Conservation (phyloP, 1,284 basidiomycete genomes). For the Trichosporon sp. region DNA sequence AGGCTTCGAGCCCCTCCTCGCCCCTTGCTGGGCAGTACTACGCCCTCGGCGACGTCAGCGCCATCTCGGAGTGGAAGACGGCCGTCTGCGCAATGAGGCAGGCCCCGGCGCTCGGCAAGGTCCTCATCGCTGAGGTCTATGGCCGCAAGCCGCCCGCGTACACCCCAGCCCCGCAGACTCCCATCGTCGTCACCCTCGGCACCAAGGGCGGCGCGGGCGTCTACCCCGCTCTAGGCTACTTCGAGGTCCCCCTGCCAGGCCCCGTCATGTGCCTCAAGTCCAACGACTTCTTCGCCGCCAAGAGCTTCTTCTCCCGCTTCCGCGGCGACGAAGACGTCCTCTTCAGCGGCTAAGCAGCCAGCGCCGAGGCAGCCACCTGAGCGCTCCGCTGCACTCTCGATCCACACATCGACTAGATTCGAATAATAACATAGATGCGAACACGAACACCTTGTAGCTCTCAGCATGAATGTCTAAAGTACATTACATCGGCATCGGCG, state of each 20-base stretch:
- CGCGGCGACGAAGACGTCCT: conserved; percentile 29
- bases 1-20: conserved; percentile 15
- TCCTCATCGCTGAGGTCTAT: conserved; percentile 32
- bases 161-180: conserved; percentile 20
- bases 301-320: conserved; percentile 26
- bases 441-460: neutral
- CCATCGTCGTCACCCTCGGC: conserved; percentile 36
- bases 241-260: conserved; percentile 23
- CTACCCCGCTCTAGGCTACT: conserved; percentile 20
- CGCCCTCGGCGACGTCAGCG: conserved; percentile 42
- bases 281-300: conserved; percentile 26
- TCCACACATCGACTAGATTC: too few relatives aligned
- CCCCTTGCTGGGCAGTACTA: conserved; percentile 34
- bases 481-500: too few relatives aligned
- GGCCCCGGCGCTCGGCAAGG: conserved; percentile 17
- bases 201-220: conserved; percentile 25
- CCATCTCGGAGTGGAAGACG: conserved; percentile 35
- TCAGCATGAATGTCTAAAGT: neutral
- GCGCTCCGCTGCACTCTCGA: neutral
- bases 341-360: neutral
- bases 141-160: conserved; percentile 26
- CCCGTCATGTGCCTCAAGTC: conserved; percentile 31
- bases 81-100: conserved; percentile 21
- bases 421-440: neutral
- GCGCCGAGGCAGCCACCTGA: too few relatives aligned